phyloP scores from a whole-genome alignment of 2,329 filamentous ascomycete species.

The Hymenoscyphus occultus region DNA sequence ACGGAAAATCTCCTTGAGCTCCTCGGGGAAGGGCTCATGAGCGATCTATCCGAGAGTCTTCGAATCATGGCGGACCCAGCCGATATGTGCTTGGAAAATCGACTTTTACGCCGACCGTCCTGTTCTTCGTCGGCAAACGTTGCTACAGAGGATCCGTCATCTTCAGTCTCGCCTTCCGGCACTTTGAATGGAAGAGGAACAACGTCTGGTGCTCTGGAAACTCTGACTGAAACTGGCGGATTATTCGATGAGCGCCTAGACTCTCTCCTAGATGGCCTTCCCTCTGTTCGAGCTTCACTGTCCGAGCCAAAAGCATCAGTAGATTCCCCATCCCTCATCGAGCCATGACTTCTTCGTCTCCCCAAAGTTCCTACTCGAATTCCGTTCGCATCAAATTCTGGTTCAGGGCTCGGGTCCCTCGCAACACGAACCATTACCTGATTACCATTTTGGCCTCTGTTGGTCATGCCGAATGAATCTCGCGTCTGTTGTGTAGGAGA shows the following conservation, averaged over 20 bases:
- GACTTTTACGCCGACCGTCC: conserved; percentile 47
- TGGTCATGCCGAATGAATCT: conserved; percentile 43
- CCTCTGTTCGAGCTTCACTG: conserved; percentile 34
- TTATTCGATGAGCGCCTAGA: conserved; percentile 29
- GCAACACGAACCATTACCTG: conserved; percentile 28
- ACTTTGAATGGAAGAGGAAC: conserved; percentile 65
- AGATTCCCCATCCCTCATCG: conserved; percentile 36
- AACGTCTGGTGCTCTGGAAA: conserved; percentile 45
- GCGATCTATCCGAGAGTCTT: conserved; percentile 26
- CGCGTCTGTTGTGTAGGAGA: conserved; percentile 36
- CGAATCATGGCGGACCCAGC: conserved; percentile 42
- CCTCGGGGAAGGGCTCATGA: conserved; percentile 15
- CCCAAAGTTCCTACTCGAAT: conserved; percentile 54
- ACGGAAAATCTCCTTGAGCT: conserved; percentile 30
- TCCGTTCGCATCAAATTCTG: conserved; percentile 32
- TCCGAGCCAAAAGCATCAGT: conserved; percentile 35
- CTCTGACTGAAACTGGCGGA: conserved; percentile 39
- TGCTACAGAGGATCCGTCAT: conserved; percentile 64
- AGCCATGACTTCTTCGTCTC: conserved; percentile 44
- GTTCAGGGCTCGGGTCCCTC: conserved; percentile 22
- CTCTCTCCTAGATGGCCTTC: conserved; percentile 29
- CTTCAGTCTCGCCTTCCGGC: conserved; percentile 46
- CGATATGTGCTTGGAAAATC: conserved; percentile 49
- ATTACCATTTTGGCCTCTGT: conserved; percentile 39
- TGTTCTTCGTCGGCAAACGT: conserved; percentile 64